Conservation (phyloP, 106 monocot species). For the Platanthera guangdongensis region DNA sequence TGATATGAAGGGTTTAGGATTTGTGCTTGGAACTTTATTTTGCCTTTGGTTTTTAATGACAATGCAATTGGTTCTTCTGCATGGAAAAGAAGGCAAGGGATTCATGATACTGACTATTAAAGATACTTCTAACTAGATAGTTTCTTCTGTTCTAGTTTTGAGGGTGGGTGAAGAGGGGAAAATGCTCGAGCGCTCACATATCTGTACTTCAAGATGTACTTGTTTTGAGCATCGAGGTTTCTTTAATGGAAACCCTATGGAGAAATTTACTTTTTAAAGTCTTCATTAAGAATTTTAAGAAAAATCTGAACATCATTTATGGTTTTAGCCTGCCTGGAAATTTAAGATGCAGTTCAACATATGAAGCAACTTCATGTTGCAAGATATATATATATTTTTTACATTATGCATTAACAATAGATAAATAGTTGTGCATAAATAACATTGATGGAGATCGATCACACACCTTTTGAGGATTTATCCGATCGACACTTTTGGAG, state of each 20-base stretch:
- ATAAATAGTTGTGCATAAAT: background rate
- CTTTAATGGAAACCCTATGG: background rate
- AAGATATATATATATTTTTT: background rate
- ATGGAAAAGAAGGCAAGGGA: too few species aligned
- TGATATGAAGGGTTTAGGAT: too few species aligned
- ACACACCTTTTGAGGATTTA: too few species aligned
- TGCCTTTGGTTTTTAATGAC: too few species aligned
- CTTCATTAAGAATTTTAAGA: background rate
- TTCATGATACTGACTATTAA: too few species aligned
- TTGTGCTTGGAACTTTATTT: too few species aligned
- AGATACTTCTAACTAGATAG: too few species aligned
- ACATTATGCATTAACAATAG: background rate
- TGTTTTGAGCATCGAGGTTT: background rate
- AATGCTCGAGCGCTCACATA: background rate
- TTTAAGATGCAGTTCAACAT: background rate
- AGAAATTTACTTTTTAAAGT: background rate
- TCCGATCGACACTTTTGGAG: too few species aligned
- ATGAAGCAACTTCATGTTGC: background rate
- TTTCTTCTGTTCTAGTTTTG: background rate
- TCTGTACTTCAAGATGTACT: background rate
- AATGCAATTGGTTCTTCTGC: too few species aligned
- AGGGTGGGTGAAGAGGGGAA: background rate
- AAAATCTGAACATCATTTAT: background rate
- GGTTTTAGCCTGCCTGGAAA: background rate
- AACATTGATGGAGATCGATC: too few species aligned